phyloP scores from a whole-genome alignment of 2,329 filamentous ascomycete genomes.

The Zymoseptoria crescenta region DNA sequence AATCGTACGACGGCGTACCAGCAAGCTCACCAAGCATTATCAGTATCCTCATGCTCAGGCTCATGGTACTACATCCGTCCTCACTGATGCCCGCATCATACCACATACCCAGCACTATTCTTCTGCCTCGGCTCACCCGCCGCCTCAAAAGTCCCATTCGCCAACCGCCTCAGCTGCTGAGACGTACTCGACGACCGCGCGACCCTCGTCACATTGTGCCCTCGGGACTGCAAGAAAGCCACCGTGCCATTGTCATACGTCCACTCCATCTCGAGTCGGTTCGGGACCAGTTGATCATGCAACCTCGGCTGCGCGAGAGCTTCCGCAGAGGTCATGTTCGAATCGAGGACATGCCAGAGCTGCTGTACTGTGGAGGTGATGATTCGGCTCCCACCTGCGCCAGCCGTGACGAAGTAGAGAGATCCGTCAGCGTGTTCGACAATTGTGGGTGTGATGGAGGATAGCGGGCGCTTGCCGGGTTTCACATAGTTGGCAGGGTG shows the following conservation, averaged over 20 bases:
- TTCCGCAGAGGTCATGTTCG: constrained; percentile 50
- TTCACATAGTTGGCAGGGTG: constrained; percentile 73
- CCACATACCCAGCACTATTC: constrained; percentile 57
- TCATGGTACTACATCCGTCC: neutral
- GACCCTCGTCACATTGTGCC: constrained; percentile 67
- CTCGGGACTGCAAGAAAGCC: constrained; percentile 53
- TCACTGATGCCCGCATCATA: constrained; percentile 3
- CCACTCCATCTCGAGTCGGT: constrained; percentile 60
- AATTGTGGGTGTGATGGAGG: constrained; percentile 73
- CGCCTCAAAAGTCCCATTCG: constrained; percentile 67
- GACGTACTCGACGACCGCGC: constrained; percentile 57
- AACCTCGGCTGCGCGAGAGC: constrained; percentile 61
- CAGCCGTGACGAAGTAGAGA: constrained; percentile 63
- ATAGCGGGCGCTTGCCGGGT: constrained; percentile 73
- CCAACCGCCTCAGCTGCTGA: constrained; percentile 57
- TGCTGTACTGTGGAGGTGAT: constrained; percentile 71
- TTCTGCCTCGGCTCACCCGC: constrained; percentile 67
- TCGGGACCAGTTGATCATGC: constrained; percentile 76
- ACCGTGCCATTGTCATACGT: constrained; percentile 58
- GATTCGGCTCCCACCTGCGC: constrained; percentile 74
- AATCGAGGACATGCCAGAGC: constrained; percentile 64
- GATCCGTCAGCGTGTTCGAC: constrained; percentile 58
- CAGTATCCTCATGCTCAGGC: neutral
- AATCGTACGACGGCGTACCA: no score
- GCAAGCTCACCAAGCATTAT: neutral